phyloP scores from a whole-genome alignment of 192 early-diverging fungal species.

The Cladochytrium replicatum region DNA sequence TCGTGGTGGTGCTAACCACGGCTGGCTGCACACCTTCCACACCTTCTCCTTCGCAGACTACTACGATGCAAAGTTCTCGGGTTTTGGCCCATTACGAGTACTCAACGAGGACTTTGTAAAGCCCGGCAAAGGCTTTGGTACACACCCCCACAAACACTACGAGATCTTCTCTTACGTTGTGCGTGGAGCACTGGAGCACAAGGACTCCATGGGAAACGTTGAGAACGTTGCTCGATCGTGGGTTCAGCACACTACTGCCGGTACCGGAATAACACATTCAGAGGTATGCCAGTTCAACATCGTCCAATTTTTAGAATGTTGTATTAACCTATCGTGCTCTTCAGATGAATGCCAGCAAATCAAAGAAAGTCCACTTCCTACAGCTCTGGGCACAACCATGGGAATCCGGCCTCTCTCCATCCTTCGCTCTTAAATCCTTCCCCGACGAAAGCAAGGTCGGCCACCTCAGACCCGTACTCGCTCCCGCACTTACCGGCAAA shows the following conservation, averaged over 20 bases:
- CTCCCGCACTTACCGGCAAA: no score
- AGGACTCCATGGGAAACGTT: slow-evolving; percentile 33
- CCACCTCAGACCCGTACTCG: no score
- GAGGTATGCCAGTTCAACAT: slow-evolving; percentile 19
- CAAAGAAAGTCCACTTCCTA: no score
- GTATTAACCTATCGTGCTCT: no score
- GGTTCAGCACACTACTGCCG: slow-evolving; percentile 34
- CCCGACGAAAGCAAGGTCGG: no score
- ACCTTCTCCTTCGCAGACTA: slow-evolving; percentile 37
- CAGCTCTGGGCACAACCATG: no score
- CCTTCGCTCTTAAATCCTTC: no score
- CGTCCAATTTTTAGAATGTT: no score
- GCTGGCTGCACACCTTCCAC: no score
- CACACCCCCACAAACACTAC: slow-evolving; percentile 25
- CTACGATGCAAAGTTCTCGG: slow-evolving; percentile 18
- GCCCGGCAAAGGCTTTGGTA: slow-evolving; percentile 25
- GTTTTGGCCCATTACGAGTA: slow-evolving; percentile 26
- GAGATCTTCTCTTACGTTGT: slow-evolving; percentile 38
- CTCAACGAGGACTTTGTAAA: slow-evolving; percentile 35
- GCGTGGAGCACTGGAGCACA: slow-evolving; percentile 26
- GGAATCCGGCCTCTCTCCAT: no score
- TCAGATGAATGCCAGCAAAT: no score
- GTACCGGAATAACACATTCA: slow-evolving; percentile 28
- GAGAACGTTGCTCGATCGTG: slow-evolving; percentile 23
- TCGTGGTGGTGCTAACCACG: no score